Evolutionary conservation across 2,329 filamentous ascomycete genomes (phyloP).

Genomic region (Lachnellula arida): DNA sequence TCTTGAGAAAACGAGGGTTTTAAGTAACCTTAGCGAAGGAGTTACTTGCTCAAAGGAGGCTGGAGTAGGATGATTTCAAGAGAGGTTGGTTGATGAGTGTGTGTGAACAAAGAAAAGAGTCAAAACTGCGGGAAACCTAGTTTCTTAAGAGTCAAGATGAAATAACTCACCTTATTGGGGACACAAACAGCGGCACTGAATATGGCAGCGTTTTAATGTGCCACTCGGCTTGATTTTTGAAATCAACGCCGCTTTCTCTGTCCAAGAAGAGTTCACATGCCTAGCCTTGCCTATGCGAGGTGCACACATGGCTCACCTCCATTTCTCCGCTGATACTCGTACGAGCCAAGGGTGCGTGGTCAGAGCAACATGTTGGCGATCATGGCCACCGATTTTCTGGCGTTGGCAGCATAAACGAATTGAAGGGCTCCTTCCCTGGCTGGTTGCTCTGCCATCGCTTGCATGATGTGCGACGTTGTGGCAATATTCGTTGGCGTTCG

Average conservation of each 20-base stretch:
- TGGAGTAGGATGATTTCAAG: conserved; percentile 14
- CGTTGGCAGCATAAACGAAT: conserved; percentile 4
- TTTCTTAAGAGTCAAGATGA: conserved; percentile 17
- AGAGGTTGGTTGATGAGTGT: conserved; percentile 25
- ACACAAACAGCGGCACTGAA: too few species aligned
- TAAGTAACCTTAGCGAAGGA: conserved; percentile 44
- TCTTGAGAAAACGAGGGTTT: conserved; percentile 14
- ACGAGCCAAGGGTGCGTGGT: not conserved
- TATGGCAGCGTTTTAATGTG: too few species aligned
- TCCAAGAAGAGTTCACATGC: too few species aligned
- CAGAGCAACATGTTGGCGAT: conserved; percentile 1
- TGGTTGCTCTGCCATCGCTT: conserved; percentile 17
- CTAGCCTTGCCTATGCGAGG: not conserved
- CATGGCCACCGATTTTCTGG: conserved; percentile 3
- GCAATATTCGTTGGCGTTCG: conserved; percentile 6
- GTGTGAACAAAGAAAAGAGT: conserved; percentile 16
- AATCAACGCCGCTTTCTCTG: too few species aligned
- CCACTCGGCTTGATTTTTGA: too few species aligned
- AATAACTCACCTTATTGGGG: not conserved
- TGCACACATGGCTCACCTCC: not conserved
- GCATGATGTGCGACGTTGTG: conserved; percentile 1
- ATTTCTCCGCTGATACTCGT: not conserved
- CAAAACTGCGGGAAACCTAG: conserved; percentile 16
- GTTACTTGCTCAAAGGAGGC: conserved; percentile 32
- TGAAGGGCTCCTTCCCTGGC: conserved; percentile 4